phyloP scores from a whole-genome alignment of 139 green algal genomes.

The Asterochloris sp. region DNA sequence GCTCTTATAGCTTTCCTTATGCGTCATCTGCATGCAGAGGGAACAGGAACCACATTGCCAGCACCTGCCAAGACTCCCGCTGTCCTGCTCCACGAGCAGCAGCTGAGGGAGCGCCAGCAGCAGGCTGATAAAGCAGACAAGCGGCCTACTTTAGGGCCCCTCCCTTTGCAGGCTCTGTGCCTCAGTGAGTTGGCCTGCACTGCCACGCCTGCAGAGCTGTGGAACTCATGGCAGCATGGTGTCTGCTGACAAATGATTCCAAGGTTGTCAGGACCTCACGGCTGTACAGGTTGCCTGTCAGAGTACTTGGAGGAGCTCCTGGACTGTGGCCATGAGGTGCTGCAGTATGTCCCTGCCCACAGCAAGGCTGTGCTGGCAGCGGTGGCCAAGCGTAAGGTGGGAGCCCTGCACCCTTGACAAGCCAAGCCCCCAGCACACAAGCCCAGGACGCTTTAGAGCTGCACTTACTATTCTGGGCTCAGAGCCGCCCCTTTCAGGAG shows the following conservation, averaged over 20 bases:
- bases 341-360: slow-evolving; percentile 10
- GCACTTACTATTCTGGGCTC: neutral
- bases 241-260: neutral
- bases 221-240: neutral
- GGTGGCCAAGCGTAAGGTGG: slow-evolving; percentile 2
- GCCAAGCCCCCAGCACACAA: neutral
- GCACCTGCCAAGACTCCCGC: too few species aligned
- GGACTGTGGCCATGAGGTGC: neutral
- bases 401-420: neutral
- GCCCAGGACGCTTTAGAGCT: neutral
- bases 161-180: neutral
- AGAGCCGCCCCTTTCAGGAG: neutral
- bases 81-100: too few species aligned
- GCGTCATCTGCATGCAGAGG: too few species aligned
- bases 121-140: too few species aligned
- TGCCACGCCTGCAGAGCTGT: neutral
- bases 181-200: neutral
- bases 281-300: neutral
- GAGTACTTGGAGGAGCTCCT: slow-evolving; percentile 9
- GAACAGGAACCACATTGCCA: too few species aligned
- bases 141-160: neutral
- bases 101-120: too few species aligned
- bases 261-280: neutral
- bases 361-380: slow-evolving; percentile 6
- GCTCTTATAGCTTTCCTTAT: too few species aligned